Evolutionary conservation across 2,329 filamentous ascomycete genomes (phyloP).

Genomic region (Cladosporium austrohemisphaericum): DNA sequence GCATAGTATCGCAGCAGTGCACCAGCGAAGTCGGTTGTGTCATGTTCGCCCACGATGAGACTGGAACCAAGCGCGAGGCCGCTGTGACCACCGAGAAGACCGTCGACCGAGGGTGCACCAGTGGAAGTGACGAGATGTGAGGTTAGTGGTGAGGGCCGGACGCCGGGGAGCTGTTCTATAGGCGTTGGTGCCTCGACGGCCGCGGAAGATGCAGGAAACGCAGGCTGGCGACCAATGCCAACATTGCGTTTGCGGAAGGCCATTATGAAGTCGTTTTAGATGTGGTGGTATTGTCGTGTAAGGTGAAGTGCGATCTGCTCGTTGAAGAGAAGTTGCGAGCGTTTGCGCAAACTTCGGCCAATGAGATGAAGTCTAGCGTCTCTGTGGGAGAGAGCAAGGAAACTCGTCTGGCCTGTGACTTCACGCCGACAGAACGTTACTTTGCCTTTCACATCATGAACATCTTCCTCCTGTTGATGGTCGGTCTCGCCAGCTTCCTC

Average conservation of each 20-base stretch:
- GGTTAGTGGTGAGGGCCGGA: conserved; percentile 83
- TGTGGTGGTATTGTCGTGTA: background rate
- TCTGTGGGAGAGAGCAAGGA: no score
- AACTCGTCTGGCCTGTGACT: no score
- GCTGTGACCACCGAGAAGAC: conserved; percentile 77
- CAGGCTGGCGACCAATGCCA: conserved; percentile 18
- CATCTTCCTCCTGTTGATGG: conserved; percentile 5
- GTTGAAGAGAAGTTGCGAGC: background rate
- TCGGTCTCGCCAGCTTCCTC: conserved; percentile 22
- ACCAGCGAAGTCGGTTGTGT: conserved; percentile 90
- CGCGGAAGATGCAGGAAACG: conserved; percentile 2
- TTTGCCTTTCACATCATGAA: conserved; percentile 7
- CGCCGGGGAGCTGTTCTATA: conserved; percentile 43
- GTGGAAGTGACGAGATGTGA: conserved; percentile 87
- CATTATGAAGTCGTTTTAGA: conserved; percentile 15
- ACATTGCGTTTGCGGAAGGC: conserved; percentile 27
- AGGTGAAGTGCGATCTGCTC: background rate
- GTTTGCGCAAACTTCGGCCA: conserved; percentile 6
- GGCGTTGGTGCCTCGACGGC: background rate
- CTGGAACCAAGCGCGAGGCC: conserved; percentile 79
- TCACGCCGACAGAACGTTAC: no score
- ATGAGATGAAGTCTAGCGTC: conserved; percentile 9
- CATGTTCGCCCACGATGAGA: conserved; percentile 78
- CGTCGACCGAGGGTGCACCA: conserved; percentile 80
- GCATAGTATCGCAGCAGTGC: conserved; percentile 83